Percentiles rank a stretch among this genome's conserved stretches.
phyloP scores from a whole-genome alignment of 495 filamentous ascomycete species.

The Neurospora africana region DNA sequence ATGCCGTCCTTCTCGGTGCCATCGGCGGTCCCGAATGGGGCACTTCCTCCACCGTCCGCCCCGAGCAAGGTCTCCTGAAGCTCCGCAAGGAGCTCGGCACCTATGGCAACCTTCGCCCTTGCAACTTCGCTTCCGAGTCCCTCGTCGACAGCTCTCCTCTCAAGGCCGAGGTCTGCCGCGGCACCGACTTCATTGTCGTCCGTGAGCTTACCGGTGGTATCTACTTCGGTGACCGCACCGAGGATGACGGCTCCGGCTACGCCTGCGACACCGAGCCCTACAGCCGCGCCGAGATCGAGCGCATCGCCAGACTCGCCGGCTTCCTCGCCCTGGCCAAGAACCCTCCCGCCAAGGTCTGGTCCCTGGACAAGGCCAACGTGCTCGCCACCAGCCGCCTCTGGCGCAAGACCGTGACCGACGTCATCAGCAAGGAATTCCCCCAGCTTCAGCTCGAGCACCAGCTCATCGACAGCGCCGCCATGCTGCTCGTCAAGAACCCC shows the following conservation, averaged over 20 bases:
- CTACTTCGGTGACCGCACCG: conserved; percentile 91
- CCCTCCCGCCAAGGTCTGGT: conserved; percentile 77
- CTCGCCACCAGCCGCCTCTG: conserved; percentile 83
- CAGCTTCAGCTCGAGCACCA: conserved; percentile 78
- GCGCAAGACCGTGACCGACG: conserved; percentile 76
- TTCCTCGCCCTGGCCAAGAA: conserved; percentile 69
- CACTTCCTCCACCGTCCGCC: conserved; percentile 66
- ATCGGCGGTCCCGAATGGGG: conserved; percentile 99
- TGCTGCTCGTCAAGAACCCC: conserved; percentile 96
- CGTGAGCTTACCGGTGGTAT: conserved; percentile 92
- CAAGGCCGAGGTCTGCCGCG: conserved; percentile 75
- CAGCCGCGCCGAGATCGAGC: conserved; percentile 76
- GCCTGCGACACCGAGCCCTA: conserved; percentile 90
- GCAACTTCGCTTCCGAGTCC: conserved; percentile 86
- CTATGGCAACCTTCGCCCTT: conserved; percentile 95
- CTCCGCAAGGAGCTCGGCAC: conserved; percentile 91
- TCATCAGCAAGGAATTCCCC: conserved; percentile 80
- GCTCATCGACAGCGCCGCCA: conserved; percentile 89
- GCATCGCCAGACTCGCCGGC: conserved; percentile 73
- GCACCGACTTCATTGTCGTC: conserved; percentile 88
- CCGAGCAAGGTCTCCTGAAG: conserved; percentile 86
- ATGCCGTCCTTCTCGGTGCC: conserved; percentile 87
- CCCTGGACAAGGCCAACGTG: conserved; percentile 95
- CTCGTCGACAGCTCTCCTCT: conserved; percentile 84
- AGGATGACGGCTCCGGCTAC: conserved; percentile 68